phyloP scores from a whole-genome alignment of 495 filamentous ascomycete species.

The Tricharina praecox region DNA sequence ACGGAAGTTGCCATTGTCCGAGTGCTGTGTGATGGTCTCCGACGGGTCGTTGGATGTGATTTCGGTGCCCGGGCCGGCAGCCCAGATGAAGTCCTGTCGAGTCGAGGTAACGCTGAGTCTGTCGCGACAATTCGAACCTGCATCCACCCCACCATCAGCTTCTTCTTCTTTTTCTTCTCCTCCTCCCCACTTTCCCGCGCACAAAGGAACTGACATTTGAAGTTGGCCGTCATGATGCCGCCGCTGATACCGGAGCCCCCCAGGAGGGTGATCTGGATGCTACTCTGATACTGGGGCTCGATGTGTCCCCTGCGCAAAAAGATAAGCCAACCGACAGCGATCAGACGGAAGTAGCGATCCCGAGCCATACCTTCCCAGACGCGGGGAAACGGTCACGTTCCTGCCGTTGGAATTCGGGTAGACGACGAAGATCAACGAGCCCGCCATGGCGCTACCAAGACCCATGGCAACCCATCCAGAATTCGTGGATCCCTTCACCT shows the following conservation, averaged over 20 bases:
- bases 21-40: slow-evolving; percentile 43
- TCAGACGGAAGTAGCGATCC: background rate
- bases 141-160: slow-evolving; percentile 12
- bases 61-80: slow-evolving; percentile 40
- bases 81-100: slow-evolving; percentile 46
- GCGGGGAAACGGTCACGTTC: slow-evolving; percentile 52
- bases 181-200: too few species aligned
- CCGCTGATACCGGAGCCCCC: slow-evolving; percentile 42
- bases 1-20: slow-evolving; percentile 34
- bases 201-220: slow-evolving; percentile 36
- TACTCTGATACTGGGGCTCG: slow-evolving; percentile 37
- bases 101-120: slow-evolving; percentile 31
- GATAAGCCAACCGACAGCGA: background rate
- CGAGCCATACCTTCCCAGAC: slow-evolving; percentile 31
- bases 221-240: slow-evolving; percentile 45
- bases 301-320: slow-evolving; percentile 33
- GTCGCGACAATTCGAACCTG: slow-evolving; percentile 42
- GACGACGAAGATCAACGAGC: slow-evolving; percentile 51
- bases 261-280: slow-evolving; percentile 37
- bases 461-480: slow-evolving; percentile 51
- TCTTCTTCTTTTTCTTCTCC: slow-evolving; percentile 26
- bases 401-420: slow-evolving; percentile 39
- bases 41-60: slow-evolving; percentile 36
- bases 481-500: slow-evolving; percentile 42
- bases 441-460: slow-evolving; percentile 44